Conservation (phyloP, 805 yeast species). For the Candida lessepsii region DNA sequence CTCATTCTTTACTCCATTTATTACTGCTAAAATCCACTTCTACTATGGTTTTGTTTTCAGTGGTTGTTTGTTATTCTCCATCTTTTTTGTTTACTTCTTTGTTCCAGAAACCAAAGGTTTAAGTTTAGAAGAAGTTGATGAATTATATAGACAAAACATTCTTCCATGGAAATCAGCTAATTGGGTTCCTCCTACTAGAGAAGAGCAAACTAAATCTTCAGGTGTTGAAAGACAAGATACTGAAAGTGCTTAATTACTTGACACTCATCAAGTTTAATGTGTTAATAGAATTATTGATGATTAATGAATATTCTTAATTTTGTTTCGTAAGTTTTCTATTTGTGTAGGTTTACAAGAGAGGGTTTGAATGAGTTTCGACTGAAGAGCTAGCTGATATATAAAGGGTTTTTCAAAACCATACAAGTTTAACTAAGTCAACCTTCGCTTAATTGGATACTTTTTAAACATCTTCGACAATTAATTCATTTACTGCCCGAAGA, state of each 20-base stretch:
- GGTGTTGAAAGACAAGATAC: conserved; percentile 11
- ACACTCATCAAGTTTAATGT: too few species aligned
- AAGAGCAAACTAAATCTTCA: conserved; percentile 14
- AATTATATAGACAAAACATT: conserved; percentile 48
- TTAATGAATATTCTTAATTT: too few species aligned
- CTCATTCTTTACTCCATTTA: conserved; percentile 64
- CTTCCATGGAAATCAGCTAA: conserved; percentile 40
- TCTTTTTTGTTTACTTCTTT: conserved; percentile 68
- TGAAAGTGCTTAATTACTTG: too few species aligned
- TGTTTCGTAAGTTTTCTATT: too few species aligned
- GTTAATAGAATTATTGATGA: conserved; percentile 6
- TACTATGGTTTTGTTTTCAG: conserved; percentile 63
- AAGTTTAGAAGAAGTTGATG: conserved; percentile 79
- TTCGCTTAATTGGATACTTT: too few species aligned
- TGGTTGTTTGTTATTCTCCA: conserved; percentile 60
- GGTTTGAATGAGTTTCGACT: too few species aligned
- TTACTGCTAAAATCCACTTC: conserved; percentile 60
- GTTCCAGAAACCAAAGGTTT: conserved; percentile 80
- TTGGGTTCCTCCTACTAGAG: conserved; percentile 51
- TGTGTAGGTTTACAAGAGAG: too few species aligned
- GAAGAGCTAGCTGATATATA: too few species aligned
- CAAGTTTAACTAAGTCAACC: too few species aligned
- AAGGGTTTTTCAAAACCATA: too few species aligned
- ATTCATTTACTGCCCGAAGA: too few species aligned
- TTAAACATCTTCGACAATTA: too few species aligned